These are phyloP conservation scores for Aspergillus fischeri DNA, from an alignment of 2,329 filamentous ascomycete genomes.

Conservation along the genomic window DNA sequence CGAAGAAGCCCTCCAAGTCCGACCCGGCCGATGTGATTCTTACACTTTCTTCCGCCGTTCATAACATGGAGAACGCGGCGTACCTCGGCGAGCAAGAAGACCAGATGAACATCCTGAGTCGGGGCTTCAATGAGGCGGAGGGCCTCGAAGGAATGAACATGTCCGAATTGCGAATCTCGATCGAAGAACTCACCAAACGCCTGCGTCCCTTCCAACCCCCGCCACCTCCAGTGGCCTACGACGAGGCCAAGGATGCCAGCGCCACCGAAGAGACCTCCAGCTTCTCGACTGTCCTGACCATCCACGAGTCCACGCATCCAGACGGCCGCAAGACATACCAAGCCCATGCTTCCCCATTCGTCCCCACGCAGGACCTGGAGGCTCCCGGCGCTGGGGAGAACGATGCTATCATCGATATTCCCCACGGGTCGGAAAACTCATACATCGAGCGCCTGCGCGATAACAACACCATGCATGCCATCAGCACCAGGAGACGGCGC, in stretches of 20 bases:
- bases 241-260: slow-evolving; percentile 35
- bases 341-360: slow-evolving; percentile 49
- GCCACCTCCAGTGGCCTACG: slow-evolving; percentile 66
- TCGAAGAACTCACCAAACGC: slow-evolving; percentile 64
- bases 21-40: slow-evolving; percentile 58
- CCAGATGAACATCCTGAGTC: slow-evolving; percentile 25
- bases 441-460: slow-evolving; percentile 68
- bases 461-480: slow-evolving; percentile 63
- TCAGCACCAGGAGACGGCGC: slow-evolving; percentile 87
- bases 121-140: slow-evolving; percentile 22
- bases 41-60: slow-evolving; percentile 53
- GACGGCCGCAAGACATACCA: slow-evolving; percentile 51
- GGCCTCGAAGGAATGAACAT: slow-evolving; percentile 46
- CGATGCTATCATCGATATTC: slow-evolving; percentile 54
- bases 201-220: slow-evolving; percentile 81
- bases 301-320: slow-evolving; percentile 50
- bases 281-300: slow-evolving; percentile 49
- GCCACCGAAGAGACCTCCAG: slow-evolving; percentile 35
- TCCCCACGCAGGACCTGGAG: slow-evolving; percentile 38
- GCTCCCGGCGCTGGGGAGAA: slow-evolving; percentile 27
- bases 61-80: slow-evolving; percentile 40
- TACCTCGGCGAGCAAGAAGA: slow-evolving; percentile 34
- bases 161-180: slow-evolving; percentile 61
- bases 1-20: slow-evolving; percentile 46
- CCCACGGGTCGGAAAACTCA: slow-evolving; percentile 34